These are phyloP conservation scores for Ganoderma resinaceum DNA, from an alignment of 1,284 basidiomycete species.

Conservation along the genomic window DNA sequence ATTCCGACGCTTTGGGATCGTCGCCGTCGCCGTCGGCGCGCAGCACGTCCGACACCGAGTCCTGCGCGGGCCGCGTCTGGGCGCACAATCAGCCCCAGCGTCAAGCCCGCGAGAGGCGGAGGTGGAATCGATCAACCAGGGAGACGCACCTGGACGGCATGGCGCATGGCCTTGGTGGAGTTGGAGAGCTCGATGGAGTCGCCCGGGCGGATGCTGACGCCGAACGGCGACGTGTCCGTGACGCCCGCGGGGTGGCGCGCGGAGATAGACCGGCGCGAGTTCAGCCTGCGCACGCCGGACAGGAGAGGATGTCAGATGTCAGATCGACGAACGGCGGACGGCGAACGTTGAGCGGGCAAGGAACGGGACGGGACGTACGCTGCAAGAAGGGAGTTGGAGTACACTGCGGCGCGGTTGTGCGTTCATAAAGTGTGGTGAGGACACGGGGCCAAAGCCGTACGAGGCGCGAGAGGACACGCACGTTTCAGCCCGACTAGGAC, in stretches of 20 bases:
- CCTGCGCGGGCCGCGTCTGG: neutral
- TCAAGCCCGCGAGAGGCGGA: neutral
- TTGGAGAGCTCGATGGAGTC: neutral
- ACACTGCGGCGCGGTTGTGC: conserved; percentile 10
- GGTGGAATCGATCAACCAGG: neutral
- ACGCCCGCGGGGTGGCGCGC: conserved; percentile 7
- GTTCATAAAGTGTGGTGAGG: neutral
- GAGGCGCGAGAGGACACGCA: neutral
- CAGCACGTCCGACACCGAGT: neutral
- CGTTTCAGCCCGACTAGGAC: conserved; percentile 9
- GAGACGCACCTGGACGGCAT: neutral
- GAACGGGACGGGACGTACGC: conserved; percentile 2
- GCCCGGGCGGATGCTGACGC: conserved; percentile 1
- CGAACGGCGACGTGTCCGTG: conserved; percentile 8
- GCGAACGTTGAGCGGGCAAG: too few relatives aligned
- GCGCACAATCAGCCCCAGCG: neutral
- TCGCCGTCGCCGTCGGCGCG: neutral
- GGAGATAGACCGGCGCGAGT: conserved; percentile 11
- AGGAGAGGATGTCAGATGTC: too few relatives aligned
- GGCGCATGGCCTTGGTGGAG: neutral
- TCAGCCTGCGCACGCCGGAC: neutral
- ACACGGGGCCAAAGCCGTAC: neutral
- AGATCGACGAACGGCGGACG: neutral
- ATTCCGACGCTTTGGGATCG: too few relatives aligned
- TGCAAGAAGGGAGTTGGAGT: conserved; percentile 14